phyloP scores from a whole-genome alignment of 2,329 filamentous ascomycete species.

The Aschersonia sp. region DNA sequence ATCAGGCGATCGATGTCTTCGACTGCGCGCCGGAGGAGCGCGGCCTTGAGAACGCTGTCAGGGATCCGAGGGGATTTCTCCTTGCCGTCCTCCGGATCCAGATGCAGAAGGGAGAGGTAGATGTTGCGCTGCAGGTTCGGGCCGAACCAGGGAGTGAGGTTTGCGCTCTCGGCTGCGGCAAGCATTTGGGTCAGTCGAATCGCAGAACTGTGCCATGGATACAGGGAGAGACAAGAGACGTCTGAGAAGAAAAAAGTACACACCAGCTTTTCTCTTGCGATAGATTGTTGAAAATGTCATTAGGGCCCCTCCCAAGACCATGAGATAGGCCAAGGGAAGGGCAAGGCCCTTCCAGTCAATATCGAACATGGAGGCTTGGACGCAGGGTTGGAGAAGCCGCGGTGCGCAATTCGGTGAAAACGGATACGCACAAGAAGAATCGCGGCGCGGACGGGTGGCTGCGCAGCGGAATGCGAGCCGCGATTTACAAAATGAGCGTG shows the following conservation, averaged over 20 bases:
- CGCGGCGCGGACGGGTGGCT: too few relatives aligned
- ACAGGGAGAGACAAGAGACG: not conserved
- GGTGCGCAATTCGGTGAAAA: not conserved
- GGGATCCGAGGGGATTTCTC: conserved; percentile 60
- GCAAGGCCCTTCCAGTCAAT: conserved; percentile 73
- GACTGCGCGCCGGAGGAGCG: conserved; percentile 73
- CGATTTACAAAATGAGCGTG: conserved; percentile 1
- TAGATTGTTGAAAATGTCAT: conserved; percentile 88
- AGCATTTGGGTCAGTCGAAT: not conserved
- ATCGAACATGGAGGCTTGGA: conserved; percentile 5
- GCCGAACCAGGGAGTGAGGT: conserved; percentile 88
- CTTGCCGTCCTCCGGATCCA: conserved; percentile 44
- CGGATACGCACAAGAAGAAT: too few relatives aligned
- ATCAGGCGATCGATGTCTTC: conserved; percentile 91
- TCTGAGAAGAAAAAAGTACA: conserved; percentile 12
- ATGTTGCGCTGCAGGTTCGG: conserved; percentile 84
- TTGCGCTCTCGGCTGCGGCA: conserved; percentile 54
- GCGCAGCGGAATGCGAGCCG: not conserved
- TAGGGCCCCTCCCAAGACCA: conserved; percentile 74
- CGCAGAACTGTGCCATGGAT: not conserved
- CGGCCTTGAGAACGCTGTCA: conserved; percentile 74
- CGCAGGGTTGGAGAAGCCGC: not conserved
- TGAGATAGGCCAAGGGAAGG: conserved; percentile 79
- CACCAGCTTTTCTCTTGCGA: conserved; percentile 77
- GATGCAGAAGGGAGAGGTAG: conserved; percentile 82